phyloP scores from a whole-genome alignment of 176 grass and related monocot genomes.

The Phyllostachys edulis region DNA sequence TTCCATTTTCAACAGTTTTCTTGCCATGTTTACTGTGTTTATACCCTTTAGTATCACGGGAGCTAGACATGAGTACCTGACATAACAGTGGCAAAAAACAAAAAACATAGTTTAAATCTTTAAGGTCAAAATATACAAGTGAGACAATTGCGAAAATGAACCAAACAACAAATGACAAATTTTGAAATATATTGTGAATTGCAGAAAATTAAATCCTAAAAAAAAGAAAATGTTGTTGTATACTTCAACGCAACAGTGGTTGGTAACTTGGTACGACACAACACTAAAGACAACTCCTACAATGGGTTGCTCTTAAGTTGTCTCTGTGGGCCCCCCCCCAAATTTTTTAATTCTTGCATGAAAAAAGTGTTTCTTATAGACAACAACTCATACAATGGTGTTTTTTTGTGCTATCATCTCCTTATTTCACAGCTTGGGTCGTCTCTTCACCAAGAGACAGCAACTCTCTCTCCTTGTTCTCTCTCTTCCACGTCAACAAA shows the following conservation, averaged over 20 bases:
- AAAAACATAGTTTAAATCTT: background rate
- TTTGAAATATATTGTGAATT: background rate
- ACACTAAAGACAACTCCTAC: background rate
- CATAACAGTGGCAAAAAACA: conserved; percentile 27
- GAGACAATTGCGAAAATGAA: conserved; percentile 14
- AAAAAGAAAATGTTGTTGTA: background rate
- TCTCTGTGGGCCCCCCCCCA: background rate
- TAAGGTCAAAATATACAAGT: background rate
- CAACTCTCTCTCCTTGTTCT: no score
- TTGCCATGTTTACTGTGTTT: conserved; percentile 53
- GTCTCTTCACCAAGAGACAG: no score
- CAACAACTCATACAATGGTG: no score
- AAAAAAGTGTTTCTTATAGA: no score
- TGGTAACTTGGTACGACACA: background rate
- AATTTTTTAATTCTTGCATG: background rate
- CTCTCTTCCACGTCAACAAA: no score
- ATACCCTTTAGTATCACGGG: conserved; percentile 44
- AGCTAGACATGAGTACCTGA: conserved; percentile 79
- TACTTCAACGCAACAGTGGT: background rate
- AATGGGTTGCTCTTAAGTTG: background rate
- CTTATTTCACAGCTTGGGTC: no score
- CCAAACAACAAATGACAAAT: background rate
- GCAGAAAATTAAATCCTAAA: background rate
- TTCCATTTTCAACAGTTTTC: conserved; percentile 50
- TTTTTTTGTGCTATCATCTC: no score